Percentiles rank a stretch among this genome's conserved stretches.
Evolutionary conservation across 2,329 filamentous ascomycete species (phyloP).

Genomic region (Xenoacremonium recifei): DNA sequence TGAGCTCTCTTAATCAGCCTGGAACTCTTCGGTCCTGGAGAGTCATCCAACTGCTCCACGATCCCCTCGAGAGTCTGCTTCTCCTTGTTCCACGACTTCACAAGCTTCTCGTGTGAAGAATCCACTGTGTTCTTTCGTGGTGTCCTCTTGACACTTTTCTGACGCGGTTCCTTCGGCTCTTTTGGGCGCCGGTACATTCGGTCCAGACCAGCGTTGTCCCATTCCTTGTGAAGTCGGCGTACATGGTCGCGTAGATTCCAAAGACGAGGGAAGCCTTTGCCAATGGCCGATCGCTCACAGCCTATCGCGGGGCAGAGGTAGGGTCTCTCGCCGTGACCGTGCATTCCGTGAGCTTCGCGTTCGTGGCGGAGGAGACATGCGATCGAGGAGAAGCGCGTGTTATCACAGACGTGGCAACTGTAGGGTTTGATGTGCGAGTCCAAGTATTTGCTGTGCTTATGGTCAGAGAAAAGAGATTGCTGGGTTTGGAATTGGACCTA

Average conservation of each 20-base stretch:
- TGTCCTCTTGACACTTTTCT: too few relatives aligned
- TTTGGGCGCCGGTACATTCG: too few relatives aligned
- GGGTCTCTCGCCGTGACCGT: conserved; percentile 90
- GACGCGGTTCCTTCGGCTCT: too few relatives aligned
- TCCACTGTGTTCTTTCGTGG: too few relatives aligned
- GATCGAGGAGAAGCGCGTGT: conserved; percentile 89
- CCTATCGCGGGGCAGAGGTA: conserved; percentile 85
- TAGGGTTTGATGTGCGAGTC: conserved; percentile 97
- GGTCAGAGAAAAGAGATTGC: neutral
- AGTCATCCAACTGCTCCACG: too few relatives aligned
- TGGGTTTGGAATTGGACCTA: too few relatives aligned
- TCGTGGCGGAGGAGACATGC: conserved; percentile 93
- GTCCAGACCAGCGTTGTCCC: conserved; percentile 41
- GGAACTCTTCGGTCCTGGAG: too few relatives aligned
- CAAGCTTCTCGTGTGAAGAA: too few relatives aligned
- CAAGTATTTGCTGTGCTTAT: conserved; percentile 76
- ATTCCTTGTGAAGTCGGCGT: conserved; percentile 83
- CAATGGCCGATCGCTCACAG: conserved; percentile 78
- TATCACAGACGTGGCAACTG: conserved; percentile 86
- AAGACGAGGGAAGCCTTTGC: conserved; percentile 88
- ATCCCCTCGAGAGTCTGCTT: too few relatives aligned
- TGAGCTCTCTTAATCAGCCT: too few relatives aligned
- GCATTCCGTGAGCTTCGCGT: conserved; percentile 92
- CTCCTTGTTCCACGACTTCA: too few relatives aligned
- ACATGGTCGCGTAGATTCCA: conserved; percentile 98